Evolutionary conservation across 2,329 filamentous ascomycete genomes (phyloP).

Genomic region (Cladorrhinum sp.): DNA sequence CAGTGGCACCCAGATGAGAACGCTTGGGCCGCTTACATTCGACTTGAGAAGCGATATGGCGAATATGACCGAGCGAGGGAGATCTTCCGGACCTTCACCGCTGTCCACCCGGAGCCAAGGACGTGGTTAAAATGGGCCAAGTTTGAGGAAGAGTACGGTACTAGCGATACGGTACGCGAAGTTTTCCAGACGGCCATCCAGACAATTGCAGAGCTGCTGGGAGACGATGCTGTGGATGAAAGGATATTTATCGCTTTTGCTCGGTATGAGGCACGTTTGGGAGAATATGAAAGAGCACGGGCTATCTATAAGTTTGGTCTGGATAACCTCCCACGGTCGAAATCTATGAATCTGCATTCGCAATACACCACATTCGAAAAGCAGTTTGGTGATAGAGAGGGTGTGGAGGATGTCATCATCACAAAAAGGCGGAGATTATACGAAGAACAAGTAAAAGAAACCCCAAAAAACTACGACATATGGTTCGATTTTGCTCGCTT

Average conservation of each 20-base stretch:
- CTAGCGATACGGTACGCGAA: conserved; percentile 84
- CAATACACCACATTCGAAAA: conserved; percentile 98
- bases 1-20: conserved; percentile 96
- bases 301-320: conserved; percentile 97
- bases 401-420: conserved; percentile 93
- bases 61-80: conserved; percentile 87
- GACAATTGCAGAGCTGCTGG: conserved; percentile 81
- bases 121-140: conserved; percentile 99
- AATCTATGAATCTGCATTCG: conserved; percentile 81
- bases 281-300: conserved; percentile 88
- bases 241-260: conserved; percentile 93
- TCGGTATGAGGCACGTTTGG: conserved; percentile 89
- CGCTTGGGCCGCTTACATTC: conserved; percentile 95
- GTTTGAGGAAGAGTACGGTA: conserved; percentile 94
- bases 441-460: conserved; percentile 90
- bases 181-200: conserved; percentile 89
- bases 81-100: conserved; percentile 86
- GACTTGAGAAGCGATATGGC: conserved; percentile 90
- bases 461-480: conserved; percentile 91
- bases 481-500: conserved; percentile 96
- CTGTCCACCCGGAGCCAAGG: conserved; percentile 87
- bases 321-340: conserved; percentile 84
- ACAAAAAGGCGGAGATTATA: conserved; percentile 91
- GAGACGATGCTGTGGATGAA: conserved; percentile 95
- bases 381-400: conserved; percentile 89